A percentile compares a stretch with the other conserved stretches of the same genome.
These are phyloP conservation scores for Fusarium denticulatum DNA, from an alignment of 2,329 filamentous ascomycete species.

Conservation along the genomic window DNA sequence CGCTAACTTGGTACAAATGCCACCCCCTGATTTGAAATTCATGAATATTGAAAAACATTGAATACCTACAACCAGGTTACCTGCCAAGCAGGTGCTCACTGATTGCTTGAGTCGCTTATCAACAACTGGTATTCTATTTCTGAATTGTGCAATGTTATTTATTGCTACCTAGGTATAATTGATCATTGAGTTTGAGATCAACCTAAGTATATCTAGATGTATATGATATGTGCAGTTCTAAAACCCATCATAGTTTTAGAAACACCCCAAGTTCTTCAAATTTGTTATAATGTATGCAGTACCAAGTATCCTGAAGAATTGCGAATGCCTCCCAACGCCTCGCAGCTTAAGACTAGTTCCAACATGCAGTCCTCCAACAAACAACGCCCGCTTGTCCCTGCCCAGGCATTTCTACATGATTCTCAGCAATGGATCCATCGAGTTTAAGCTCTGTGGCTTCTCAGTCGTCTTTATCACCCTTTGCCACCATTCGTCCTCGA, in stretches of 20 bases:
- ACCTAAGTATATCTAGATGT: background rate
- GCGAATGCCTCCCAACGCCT: slow-evolving; percentile 39
- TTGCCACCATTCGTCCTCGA: slow-evolving; percentile 52
- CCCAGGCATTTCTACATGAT: slow-evolving; percentile 5
- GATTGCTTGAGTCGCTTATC: background rate
- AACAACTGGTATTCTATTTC: background rate
- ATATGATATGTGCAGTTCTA: background rate
- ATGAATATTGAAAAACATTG: background rate
- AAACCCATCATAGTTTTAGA: background rate
- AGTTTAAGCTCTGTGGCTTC: background rate
- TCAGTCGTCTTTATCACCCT: slow-evolving; percentile 46
- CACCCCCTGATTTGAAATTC: background rate
- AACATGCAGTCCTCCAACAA: slow-evolving; percentile 34
- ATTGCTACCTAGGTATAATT: background rate
- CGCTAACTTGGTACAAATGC: background rate
- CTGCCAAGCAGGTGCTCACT: background rate
- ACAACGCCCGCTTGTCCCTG: slow-evolving; percentile 20
- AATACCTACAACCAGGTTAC: background rate
- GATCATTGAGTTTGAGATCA: background rate
- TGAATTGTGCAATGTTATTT: background rate
- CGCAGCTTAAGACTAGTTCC: slow-evolving; percentile 32
- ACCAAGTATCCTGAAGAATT: slow-evolving; percentile 34
- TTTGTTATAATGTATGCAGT: slow-evolving; percentile 29
- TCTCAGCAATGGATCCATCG: background rate
- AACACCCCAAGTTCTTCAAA: slow-evolving; percentile 7